phyloP scores from a whole-genome alignment of 2,329 filamentous ascomycete species.

The Dothidotthia symphoricarpi region DNA sequence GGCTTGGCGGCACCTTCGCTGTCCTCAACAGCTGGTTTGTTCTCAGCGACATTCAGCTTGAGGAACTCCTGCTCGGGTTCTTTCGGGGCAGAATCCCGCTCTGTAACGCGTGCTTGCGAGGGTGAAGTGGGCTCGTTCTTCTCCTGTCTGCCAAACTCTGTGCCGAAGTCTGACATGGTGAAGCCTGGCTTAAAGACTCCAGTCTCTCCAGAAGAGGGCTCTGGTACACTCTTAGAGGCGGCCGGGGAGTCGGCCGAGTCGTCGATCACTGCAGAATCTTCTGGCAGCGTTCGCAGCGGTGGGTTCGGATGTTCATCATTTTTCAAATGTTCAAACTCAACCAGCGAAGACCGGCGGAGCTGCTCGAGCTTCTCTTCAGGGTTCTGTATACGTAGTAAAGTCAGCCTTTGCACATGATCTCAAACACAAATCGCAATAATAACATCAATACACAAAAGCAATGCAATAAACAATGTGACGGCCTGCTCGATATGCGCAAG shows the following conservation, averaged over 20 bases:
- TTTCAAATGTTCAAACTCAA: conserved; percentile 44
- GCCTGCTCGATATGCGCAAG: too few species aligned
- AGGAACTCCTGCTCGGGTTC: too few species aligned
- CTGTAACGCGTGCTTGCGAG: too few species aligned
- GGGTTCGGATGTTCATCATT: conserved; percentile 31
- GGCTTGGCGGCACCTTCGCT: too few species aligned
- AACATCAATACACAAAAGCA: conserved; percentile 11
- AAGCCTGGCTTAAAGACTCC: conserved; percentile 19
- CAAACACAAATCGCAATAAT: conserved; percentile 4
- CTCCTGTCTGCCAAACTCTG: conserved; percentile 8
- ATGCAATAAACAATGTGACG: too few species aligned
- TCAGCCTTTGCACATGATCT: conserved; percentile 27
- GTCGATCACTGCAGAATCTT: conserved; percentile 32
- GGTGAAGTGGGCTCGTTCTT: not conserved
- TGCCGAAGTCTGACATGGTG: conserved; percentile 20
- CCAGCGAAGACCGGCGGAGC: conserved; percentile 47
- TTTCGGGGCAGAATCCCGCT: too few species aligned
- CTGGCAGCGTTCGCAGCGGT: conserved; percentile 37
- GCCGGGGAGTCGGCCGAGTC: conserved; percentile 10
- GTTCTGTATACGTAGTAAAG: conserved; percentile 41
- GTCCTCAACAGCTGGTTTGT: too few species aligned
- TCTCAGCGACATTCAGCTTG: too few species aligned
- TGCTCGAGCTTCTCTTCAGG: conserved; percentile 48
- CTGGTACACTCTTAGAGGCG: not conserved
- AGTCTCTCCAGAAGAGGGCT: conserved; percentile 5